phyloP scores from a whole-genome alignment of 2,329 filamentous ascomycete species.

The Pezicula neosporulosa region DNA sequence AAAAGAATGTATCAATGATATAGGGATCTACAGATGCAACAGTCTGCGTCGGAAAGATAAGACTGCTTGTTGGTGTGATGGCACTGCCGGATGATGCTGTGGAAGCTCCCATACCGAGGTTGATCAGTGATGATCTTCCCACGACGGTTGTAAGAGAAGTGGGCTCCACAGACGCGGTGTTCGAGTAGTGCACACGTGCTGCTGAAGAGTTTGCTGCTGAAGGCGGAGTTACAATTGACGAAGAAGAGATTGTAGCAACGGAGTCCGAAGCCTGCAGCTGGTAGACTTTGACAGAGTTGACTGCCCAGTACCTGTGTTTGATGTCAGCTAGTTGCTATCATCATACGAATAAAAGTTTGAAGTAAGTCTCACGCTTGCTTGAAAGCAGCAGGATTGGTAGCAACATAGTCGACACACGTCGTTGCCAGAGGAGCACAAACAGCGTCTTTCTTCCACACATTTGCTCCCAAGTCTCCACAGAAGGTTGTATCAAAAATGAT shows the following conservation, averaged over 20 bases:
- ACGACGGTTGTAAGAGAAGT: not conserved
- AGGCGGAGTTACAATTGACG: not conserved
- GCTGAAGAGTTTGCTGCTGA: not conserved
- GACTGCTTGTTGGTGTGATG: not conserved
- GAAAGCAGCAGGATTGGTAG: slow-evolving; percentile 66
- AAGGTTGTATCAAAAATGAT: slow-evolving; percentile 80
- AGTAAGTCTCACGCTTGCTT: slow-evolving; percentile 51
- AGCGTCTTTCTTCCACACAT: slow-evolving; percentile 29
- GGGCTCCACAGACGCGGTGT: not conserved
- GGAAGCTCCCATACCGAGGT: not conserved
- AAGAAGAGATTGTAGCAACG: not conserved
- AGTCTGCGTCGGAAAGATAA: not conserved
- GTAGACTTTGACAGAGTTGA: slow-evolving; percentile 1
- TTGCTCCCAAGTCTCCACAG: slow-evolving; percentile 82
- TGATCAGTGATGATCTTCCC: not conserved
- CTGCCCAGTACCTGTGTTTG: not conserved
- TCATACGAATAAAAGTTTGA: not conserved
- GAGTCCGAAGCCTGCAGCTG: not conserved
- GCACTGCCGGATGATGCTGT: not conserved
- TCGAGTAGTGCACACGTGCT: not conserved
- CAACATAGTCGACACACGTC: slow-evolving; percentile 70
- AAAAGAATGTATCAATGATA: slow-evolving; percentile 1
- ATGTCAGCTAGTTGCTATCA: not conserved
- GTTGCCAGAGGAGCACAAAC: slow-evolving; percentile 51
- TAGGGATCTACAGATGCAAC: not conserved